Evolutionary conservation across 768 basidiomycete genomes (phyloP), one percentile per base, ranked within the genome.

Genomic region (Ramaria rubella): DNA sequence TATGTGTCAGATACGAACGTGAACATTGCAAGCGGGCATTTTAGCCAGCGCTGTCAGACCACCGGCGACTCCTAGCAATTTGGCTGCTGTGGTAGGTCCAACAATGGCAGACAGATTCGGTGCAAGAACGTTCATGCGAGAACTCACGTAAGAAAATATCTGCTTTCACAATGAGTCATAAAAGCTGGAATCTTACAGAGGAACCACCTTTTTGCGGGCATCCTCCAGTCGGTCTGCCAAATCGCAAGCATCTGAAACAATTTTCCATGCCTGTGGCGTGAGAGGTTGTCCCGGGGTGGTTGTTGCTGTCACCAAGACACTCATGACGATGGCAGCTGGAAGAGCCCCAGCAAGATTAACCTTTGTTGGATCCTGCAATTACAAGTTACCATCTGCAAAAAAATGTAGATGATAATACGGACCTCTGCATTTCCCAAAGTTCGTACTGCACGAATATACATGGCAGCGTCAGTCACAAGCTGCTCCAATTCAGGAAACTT

Each of bases 131-230:
- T 92, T 91, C 92, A 99, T 98, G 75, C 96, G 83, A 65, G 92
- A 95, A 78, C 94, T 95, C 71, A 99, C 96, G 81, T 98, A 99
- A 78, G 90, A 86, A 74, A 98, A 95, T 65, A 98, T 99, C 89
- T 94, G 65, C 1, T 55, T 44, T n/a, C 23, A 17, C 17, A 2
- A 21, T 42, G 11, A 19, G 11, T 42, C n/a, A 4, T 42, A 21
- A 21, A 8, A 2, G 23, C 40, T 2, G 40, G 40, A 4, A n/a
- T 17, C n/a, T 17, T 17, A 23, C 1, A 30, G 21, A n/a, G n/a
- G 6, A 46, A 27, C 68, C 45, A 89, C 93, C 79, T 85, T 90
- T 74, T 91, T 92, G 52, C 93, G 83, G 1, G 90, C 88, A 61
- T 90, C 88, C 66, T 97, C 90, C 34, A 99, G 72, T 48, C 85